Evolutionary conservation across 805 yeast genomes (phyloP).

Genomic region (Cyberlindnera saturnus): DNA sequence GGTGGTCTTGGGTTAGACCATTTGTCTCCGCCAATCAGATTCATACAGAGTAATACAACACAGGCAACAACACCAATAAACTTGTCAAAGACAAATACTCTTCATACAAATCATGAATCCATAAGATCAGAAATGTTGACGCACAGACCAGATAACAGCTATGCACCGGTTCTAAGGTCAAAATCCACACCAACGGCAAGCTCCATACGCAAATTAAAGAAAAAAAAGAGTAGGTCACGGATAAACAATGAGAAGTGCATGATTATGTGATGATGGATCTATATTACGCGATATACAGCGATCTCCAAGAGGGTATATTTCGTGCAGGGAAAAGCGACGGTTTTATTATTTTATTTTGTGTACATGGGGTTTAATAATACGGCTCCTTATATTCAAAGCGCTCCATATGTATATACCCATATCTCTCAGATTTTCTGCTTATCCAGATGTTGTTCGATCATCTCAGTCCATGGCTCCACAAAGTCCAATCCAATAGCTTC

Average conservation of each 20-base stretch:
- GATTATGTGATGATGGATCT: slow-evolving; percentile 10
- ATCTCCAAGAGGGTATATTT: background rate
- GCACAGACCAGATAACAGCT: slow-evolving; percentile 19
- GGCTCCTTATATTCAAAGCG: background rate
- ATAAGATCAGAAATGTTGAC: slow-evolving; percentile 21
- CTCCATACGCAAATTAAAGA: slow-evolving; percentile 7
- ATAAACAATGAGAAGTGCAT: slow-evolving; percentile 12
- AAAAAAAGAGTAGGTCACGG: slow-evolving; percentile 3
- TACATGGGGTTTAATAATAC: too few species aligned
- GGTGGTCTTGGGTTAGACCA: slow-evolving; percentile 10
- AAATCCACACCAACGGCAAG: slow-evolving; percentile 15
- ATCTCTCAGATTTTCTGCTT: slow-evolving; percentile 12
- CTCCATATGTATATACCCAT: background rate
- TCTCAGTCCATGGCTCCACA: slow-evolving; percentile 76
- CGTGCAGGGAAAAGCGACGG: too few species aligned
- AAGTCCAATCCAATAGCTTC: slow-evolving; percentile 49
- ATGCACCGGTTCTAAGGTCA: slow-evolving; percentile 14
- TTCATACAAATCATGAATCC: slow-evolving; percentile 17
- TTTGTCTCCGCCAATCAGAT: slow-evolving; percentile 10
- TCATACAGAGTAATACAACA: slow-evolving; percentile 17
- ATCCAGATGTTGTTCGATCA: slow-evolving; percentile 58
- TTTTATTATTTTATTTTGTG: too few species aligned
- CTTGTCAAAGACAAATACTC: slow-evolving; percentile 20
- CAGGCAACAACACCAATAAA: slow-evolving; percentile 14
- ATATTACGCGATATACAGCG: background rate